Base-by-base conservation (phyloP, 257 asterid species). In the Haberlea rhodopensis region DNA sequence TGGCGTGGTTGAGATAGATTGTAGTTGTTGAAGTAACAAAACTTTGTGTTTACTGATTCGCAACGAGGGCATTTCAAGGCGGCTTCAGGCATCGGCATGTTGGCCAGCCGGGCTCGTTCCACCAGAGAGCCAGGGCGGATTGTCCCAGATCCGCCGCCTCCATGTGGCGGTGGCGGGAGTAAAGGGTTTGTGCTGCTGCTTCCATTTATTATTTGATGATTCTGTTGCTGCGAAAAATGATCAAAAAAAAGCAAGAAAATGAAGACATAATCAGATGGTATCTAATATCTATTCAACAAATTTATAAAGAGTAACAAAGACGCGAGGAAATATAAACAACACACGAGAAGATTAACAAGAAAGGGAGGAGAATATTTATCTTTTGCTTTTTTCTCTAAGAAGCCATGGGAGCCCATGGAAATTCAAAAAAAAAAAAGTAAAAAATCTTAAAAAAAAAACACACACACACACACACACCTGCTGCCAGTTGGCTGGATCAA, bases 401-500 rank as follows among this genome's bases (percentile, higher is more conserved):
- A 82, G 86, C 76, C 77, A 84, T 85, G 74, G 72, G 67, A 81
- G 76, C 81, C 81, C 70, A 76, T 51, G 73, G 74, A n/a, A n/a
- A n/a, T n/a, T n/a, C n/a, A n/a, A n/a, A 65, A 16, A 53, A 11
- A 29, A 53, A 19, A 6, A 62, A n/a, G n/a, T n/a, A n/a, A n/a
- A n/a, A 67, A 48, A 13, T 15, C 53, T 55, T n/a, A 18, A 65
- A 43, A 68, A 48, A 72, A n/a, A n/a, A n/a, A n/a, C n/a, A n/a
- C n/a, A n/a, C n/a, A n/a, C n/a, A n/a, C n/a, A n/a, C n/a, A 64
- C 18, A 63, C 70, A 75, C 52, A 87, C 98, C 84, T 92, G 97
- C 57, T 92, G 94, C 98, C 98, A 91, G 85, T 89, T 89, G 90
- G 96, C 73, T n/a, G 94, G 81, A 91, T 91, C 97, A 85, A 89